These are phyloP conservation scores for Radiomyces spectabilis DNA, from an alignment of 192 early-diverging fungal genomes.

Conservation along the genomic window DNA sequence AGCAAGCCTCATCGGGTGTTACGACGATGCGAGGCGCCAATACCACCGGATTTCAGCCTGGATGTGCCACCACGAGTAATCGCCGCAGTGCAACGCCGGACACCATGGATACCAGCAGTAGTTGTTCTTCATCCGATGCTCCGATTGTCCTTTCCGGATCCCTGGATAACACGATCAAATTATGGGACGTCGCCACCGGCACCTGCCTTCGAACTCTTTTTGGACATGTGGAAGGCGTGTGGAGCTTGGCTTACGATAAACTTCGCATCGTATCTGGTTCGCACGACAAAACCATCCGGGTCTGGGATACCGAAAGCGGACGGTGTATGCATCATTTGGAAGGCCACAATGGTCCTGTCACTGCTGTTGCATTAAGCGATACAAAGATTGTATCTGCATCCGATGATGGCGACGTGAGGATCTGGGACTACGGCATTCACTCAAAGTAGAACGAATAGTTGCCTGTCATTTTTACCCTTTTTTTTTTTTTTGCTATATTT, in stretches of 20 bases:
- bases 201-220: conserved; percentile 66
- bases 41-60: too few species aligned
- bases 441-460: background rate
- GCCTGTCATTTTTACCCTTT: too few species aligned
- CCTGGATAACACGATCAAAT: conserved; percentile 77
- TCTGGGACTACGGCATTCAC: conserved; percentile 75
- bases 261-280: conserved; percentile 57
- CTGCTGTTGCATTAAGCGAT: conserved; percentile 77
- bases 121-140: too few species aligned
- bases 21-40: too few species aligned
- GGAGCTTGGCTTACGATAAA: conserved; percentile 70
- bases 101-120: too few species aligned
- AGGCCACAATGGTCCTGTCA: conserved; percentile 66
- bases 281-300: conserved; percentile 63
- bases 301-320: conserved; percentile 69
- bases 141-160: conserved; percentile 75
- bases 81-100: conserved; percentile 2
- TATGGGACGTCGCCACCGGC: conserved; percentile 84
- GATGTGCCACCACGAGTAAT: conserved; percentile 36
- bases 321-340: conserved; percentile 59
- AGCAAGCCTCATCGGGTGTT: too few species aligned
- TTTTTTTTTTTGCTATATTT: too few species aligned
- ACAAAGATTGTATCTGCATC: conserved; percentile 81
- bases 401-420: conserved; percentile 72
- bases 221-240: conserved; percentile 79